These are phyloP conservation scores for Corylus heterophylla DNA, from an alignment of 306 rosid species.

Conservation along the genomic window DNA sequence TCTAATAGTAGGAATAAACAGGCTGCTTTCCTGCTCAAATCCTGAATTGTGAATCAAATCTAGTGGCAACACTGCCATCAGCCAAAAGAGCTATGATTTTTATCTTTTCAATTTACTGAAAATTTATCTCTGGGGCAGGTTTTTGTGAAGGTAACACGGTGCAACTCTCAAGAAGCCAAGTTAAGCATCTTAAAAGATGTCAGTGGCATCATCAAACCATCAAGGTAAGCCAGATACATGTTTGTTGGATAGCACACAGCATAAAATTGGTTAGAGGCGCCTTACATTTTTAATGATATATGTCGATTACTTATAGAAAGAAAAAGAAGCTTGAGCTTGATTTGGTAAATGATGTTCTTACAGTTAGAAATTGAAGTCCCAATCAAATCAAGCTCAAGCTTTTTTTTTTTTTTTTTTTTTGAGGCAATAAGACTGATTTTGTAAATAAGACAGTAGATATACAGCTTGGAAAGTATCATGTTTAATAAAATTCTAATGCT, in stretches of 20 bases:
- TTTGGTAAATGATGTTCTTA: too few relatives aligned
- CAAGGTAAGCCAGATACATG: constrained; percentile 39
- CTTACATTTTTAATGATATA: too few relatives aligned
- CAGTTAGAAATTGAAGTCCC: neutral
- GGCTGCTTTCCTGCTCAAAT: constrained; percentile 8
- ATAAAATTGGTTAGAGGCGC: too few relatives aligned
- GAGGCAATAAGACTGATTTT: neutral
- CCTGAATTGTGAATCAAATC: neutral
- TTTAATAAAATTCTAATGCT: neutral
- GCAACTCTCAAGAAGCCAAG: constrained; percentile 45
- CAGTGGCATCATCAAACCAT: constrained; percentile 58
- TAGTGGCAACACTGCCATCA: neutral
- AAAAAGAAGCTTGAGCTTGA: too few relatives aligned
- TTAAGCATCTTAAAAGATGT: constrained; percentile 51
- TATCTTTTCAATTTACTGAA: neutral
- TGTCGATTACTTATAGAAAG: too few relatives aligned
- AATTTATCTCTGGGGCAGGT: constrained; percentile 40
- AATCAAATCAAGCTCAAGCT: too few relatives aligned
- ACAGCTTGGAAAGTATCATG: neutral
- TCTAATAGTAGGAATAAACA: constrained; percentile 11
- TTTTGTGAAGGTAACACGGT: constrained; percentile 38
- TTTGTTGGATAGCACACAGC: neutral
- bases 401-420: neutral
- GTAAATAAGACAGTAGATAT: neutral
- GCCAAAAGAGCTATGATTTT: constrained; percentile 20